These are phyloP conservation scores for Exserohilum turcica DNA, from an alignment of 2,329 filamentous ascomycete genomes.

Conservation along the genomic window DNA sequence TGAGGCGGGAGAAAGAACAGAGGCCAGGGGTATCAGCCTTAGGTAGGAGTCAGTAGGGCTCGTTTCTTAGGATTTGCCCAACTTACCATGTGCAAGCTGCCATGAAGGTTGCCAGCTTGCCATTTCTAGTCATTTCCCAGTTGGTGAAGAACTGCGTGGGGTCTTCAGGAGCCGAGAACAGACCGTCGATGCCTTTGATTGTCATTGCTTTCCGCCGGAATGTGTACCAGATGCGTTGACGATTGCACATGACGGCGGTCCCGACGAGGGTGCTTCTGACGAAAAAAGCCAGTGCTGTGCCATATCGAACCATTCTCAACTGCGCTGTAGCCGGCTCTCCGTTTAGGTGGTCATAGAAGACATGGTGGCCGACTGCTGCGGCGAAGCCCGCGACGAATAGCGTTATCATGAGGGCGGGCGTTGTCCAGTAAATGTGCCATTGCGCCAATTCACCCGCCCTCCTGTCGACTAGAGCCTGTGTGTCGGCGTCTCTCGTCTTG, in stretches of 20 bases:
- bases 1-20: slow-evolving; percentile 45
- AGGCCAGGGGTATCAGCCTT: slow-evolving; percentile 46
- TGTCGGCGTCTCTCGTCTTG: slow-evolving; percentile 38
- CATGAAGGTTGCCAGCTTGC: slow-evolving; percentile 46
- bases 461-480: slow-evolving; percentile 40
- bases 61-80: neutral
- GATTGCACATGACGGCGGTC: slow-evolving; percentile 42
- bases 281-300: slow-evolving; percentile 47
- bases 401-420: slow-evolving; percentile 34
- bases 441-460: slow-evolving; percentile 43
- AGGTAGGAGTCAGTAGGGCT: neutral
- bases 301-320: slow-evolving; percentile 43
- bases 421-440: slow-evolving; percentile 46
- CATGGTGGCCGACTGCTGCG: slow-evolving; percentile 44
- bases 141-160: slow-evolving; percentile 41
- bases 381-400: slow-evolving; percentile 40
- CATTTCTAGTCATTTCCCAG: slow-evolving; percentile 44
- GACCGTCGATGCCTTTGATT: slow-evolving; percentile 45
- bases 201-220: slow-evolving; percentile 46
- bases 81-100: slow-evolving; percentile 42
- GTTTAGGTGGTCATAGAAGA: slow-evolving; percentile 41
- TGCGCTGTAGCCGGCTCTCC: slow-evolving; percentile 39
- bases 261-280: slow-evolving; percentile 46
- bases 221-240: slow-evolving; percentile 48
- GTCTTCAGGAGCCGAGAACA: slow-evolving; percentile 46